Conservation (phyloP, 495 filamentous ascomycete genomes). For the Tuber brumale region DNA sequence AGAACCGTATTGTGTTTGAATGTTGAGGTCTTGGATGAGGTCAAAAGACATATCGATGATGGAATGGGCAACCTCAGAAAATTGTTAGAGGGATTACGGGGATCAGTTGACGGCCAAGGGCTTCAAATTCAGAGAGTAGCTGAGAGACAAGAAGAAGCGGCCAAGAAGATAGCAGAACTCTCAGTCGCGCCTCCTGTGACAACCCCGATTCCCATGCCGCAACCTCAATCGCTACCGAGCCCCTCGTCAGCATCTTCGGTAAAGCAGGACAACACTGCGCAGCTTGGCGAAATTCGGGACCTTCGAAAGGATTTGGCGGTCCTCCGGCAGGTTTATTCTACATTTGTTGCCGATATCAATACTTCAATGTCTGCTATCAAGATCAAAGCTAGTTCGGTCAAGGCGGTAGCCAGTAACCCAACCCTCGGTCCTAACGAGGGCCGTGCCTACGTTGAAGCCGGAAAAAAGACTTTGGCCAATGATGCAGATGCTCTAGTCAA, state of each 20-base stretch:
- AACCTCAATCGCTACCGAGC: constrained; percentile 41
- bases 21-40: constrained; percentile 89
- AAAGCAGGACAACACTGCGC: constrained; percentile 47
- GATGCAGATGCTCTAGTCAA: constrained; percentile 83
- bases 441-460: constrained; percentile 71
- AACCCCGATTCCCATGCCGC: constrained; percentile 41
- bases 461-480: constrained; percentile 73
- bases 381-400: constrained; percentile 71
- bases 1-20: constrained; percentile 89
- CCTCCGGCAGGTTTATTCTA: constrained; percentile 84
- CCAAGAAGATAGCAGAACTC: constrained; percentile 81
- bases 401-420: constrained; percentile 62
- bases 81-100: constrained; percentile 73
- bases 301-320: constrained; percentile 87
- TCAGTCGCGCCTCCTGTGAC: constrained; percentile 57
- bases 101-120: constrained; percentile 71
- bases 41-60: constrained; percentile 93
- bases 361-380: constrained; percentile 77
- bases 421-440: constrained; percentile 64
- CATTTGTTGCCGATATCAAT: constrained; percentile 80
- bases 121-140: constrained; percentile 77
- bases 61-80: constrained; percentile 71
- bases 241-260: constrained; percentile 39
- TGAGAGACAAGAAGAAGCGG: constrained; percentile 81
- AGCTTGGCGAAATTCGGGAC: constrained; percentile 69